Conservation (phyloP, 176 grass and related monocot species). For the Zoysia japonica region DNA sequence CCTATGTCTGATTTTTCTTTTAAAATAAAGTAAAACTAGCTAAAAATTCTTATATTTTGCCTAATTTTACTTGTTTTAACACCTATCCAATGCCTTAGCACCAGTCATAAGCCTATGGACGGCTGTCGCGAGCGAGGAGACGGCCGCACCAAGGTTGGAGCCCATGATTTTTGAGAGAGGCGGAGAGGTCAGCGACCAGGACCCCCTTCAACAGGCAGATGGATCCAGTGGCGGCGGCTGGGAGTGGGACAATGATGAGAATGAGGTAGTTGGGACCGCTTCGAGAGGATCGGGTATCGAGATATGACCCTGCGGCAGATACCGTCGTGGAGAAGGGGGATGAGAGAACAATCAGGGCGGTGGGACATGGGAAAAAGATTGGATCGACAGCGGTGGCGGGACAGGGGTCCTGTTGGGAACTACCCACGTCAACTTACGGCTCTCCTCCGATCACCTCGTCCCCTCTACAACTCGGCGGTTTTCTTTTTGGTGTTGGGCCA, state of each 20-base stretch:
- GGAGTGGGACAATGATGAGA: not conserved
- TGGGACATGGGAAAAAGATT: not conserved
- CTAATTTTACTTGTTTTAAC: too few species aligned
- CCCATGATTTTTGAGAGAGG: slow-evolving; percentile 13
- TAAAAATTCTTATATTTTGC: too few species aligned
- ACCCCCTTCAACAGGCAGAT: not conserved
- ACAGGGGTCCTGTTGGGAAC: too few species aligned
- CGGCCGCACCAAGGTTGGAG: slow-evolving; percentile 41
- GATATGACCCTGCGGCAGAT: slow-evolving; percentile 13
- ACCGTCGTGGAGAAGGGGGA: slow-evolving; percentile 40
- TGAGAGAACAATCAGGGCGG: slow-evolving; percentile 16
- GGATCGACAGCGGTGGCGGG: not conserved
- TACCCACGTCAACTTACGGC: too few species aligned
- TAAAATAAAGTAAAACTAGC: too few species aligned
- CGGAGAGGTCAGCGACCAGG: not conserved
- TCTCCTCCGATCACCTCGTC: too few species aligned
- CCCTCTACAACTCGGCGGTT: too few species aligned
- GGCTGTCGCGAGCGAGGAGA: slow-evolving; percentile 51
- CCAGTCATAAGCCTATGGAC: too few species aligned
- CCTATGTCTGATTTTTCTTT: too few species aligned
- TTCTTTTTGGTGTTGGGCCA: too few species aligned
- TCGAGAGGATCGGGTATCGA: slow-evolving; percentile 16
- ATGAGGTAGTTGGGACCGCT: slow-evolving; percentile 33
- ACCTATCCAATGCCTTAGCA: too few species aligned
- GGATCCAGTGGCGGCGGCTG: not conserved